Percentiles rank a stretch among this genome's conserved stretches.
Evolutionary conservation across 2,329 filamentous ascomycete species (phyloP).

Genomic region (Fusarium hainanense): DNA sequence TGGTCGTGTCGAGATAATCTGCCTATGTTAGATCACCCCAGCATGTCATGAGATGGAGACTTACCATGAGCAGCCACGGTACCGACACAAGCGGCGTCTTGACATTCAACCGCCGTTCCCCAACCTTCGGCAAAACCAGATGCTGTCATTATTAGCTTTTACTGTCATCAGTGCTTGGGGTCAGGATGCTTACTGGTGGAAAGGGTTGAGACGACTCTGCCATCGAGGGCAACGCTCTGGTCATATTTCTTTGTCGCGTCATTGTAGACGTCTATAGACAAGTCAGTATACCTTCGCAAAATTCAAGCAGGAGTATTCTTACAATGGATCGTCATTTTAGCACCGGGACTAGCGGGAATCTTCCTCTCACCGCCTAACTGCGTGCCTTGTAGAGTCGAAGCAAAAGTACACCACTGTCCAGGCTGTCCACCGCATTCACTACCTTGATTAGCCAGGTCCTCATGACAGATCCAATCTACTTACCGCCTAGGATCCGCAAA

Average conservation of each 20-base stretch:
- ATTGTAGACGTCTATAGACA: conserved; percentile 20
- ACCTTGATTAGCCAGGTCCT: background rate
- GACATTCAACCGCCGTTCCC: conserved; percentile 36
- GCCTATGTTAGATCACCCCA: background rate
- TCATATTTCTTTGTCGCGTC: conserved; percentile 31
- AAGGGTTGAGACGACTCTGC: conserved; percentile 17
- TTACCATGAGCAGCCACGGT: conserved; percentile 18
- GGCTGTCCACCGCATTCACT: conserved; percentile 26
- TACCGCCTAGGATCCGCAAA: conserved; percentile 25
- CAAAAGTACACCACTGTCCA: conserved; percentile 36
- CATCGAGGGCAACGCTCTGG: conserved; percentile 17
- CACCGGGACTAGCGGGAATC: conserved; percentile 19
- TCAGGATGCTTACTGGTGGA: conserved; percentile 10
- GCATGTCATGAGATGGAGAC: background rate
- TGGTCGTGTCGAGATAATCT: conserved; percentile 29
- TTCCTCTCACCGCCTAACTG: conserved; percentile 29
- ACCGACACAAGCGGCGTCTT: conserved; percentile 31
- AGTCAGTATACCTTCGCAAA: background rate
- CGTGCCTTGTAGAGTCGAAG: conserved; percentile 24
- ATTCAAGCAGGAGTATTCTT: background rate
- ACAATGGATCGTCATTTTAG: conserved; percentile 30
- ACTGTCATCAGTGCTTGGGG: fast-evolving
- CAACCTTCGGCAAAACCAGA: conserved; percentile 29
- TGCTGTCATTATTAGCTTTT: background rate
- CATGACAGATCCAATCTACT: fast-evolving